A percentile compares a stretch with the other conserved stretches of the same genome.
These are phyloP conservation scores for Physcia stellaris DNA, from an alignment of 495 filamentous ascomycete species.

Conservation along the genomic window DNA sequence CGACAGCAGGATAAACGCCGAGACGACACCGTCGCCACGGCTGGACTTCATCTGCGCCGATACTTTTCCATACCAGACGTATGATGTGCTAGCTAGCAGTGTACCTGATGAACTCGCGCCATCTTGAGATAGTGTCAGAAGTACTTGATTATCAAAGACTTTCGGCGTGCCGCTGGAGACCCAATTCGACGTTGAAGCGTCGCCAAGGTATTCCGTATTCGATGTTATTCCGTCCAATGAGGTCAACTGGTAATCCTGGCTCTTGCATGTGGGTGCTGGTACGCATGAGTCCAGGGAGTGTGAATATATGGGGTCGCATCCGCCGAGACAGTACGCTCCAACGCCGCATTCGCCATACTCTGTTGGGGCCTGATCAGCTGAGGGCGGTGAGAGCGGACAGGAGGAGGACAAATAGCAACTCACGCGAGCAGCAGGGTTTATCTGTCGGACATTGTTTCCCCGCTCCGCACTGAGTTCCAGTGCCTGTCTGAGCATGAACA, in stretches of 20 bases:
- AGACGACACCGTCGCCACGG: conserved; percentile 75
- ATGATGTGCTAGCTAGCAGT: conserved; percentile 74
- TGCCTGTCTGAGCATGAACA: conserved; percentile 18
- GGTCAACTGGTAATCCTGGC: conserved; percentile 54
- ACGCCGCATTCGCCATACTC: conserved; percentile 91
- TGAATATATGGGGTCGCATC: conserved; percentile 79
- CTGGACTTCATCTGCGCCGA: conserved; percentile 76
- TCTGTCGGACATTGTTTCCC: conserved; percentile 57
- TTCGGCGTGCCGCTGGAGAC: conserved; percentile 64
- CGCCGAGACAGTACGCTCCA: conserved; percentile 90
- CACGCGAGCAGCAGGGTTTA: conserved; percentile 87
- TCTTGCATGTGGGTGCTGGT: conserved; percentile 71
- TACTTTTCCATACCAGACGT: conserved; percentile 96
- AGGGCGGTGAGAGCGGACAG: conserved; percentile 1
- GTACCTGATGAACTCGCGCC: conserved; percentile 55
- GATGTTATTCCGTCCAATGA: conserved; percentile 51
- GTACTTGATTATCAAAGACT: conserved; percentile 41
- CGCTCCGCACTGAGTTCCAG: conserved; percentile 33
- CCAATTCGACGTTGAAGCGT: conserved; percentile 69
- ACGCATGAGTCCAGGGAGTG: conserved; percentile 71
- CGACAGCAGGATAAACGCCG: conserved; percentile 85
- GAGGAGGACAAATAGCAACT: conserved; percentile 24
- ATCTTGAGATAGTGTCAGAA: conserved; percentile 76
- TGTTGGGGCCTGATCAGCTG: conserved; percentile 22
- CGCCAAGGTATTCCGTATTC: conserved; percentile 74